phyloP scores from a whole-genome alignment of 2,329 filamentous ascomycete genomes.

The Aspergillus luchuensis region DNA sequence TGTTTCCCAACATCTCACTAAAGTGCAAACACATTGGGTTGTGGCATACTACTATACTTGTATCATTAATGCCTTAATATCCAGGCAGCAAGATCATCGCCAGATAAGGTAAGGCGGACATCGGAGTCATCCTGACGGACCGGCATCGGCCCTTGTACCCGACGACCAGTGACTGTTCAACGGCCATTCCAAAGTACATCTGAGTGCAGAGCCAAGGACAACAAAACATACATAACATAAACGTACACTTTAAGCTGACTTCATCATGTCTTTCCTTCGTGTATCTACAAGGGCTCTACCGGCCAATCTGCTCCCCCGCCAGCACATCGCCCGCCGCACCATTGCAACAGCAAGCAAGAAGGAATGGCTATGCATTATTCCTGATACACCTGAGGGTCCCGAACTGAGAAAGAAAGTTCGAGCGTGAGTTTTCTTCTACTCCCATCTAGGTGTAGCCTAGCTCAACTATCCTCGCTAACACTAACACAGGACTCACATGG shows the following conservation, averaged over 20 bases:
- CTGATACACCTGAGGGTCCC: slow-evolving; percentile 63
- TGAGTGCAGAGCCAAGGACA: neutral
- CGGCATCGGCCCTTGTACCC: neutral
- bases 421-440: slow-evolving; percentile 27
- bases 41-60: too few species aligned
- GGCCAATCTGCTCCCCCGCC: neutral
- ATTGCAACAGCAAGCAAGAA: slow-evolving; percentile 34
- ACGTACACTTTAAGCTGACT: neutral
- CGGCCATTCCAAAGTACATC: neutral
- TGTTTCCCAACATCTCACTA: neutral
- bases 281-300: neutral
- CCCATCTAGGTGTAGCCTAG: neutral
- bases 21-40: too few species aligned
- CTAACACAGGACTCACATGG: slow-evolving; percentile 55
- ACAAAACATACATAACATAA: neutral
- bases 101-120: neutral
- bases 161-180: neutral
- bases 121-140: neutral
- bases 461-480: neutral
- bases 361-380: slow-evolving; percentile 70
- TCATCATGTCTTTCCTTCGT: neutral
- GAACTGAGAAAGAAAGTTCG: slow-evolving; percentile 60
- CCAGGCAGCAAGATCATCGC: neutral
- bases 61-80: neutral
- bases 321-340: neutral